Percentiles rank a stretch among this genome's conserved stretches.
phyloP scores from a whole-genome alignment of 140 eudicot species.

The Bidens hawaiensis region DNA sequence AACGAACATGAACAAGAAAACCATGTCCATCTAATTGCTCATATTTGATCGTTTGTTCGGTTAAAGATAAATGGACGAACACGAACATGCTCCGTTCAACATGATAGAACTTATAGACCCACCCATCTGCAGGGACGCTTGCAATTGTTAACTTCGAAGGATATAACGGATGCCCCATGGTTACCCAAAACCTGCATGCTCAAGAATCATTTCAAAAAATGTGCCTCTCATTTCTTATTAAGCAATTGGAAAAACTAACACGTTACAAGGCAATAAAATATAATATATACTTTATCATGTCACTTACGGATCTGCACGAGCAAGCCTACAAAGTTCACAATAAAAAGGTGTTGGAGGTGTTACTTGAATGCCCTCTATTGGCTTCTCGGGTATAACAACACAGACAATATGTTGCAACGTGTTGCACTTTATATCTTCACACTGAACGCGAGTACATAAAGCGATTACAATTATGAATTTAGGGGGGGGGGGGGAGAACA shows the following conservation, averaged over 20 bases:
- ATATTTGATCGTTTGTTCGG: no score
- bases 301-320: constrained; percentile 98
- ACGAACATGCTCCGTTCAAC: no score
- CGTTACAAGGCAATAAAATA: not conserved
- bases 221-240: constrained; percentile 3
- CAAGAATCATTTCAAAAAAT: constrained; percentile 9
- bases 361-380: constrained; percentile 66
- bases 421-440: constrained; percentile 78
- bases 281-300: constrained; percentile 5
- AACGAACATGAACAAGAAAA: no score
- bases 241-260: not conserved
- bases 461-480: not conserved
- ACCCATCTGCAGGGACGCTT: constrained; percentile 86
- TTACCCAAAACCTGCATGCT: constrained; percentile 77
- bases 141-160: constrained; percentile 74
- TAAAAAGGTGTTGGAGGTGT: constrained; percentile 59
- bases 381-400: constrained; percentile 80
- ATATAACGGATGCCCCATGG: constrained; percentile 57
- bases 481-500: no score
- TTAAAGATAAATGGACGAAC: no score
- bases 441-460: constrained; percentile 40
- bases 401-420: constrained; percentile 83
- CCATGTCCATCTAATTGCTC: no score
- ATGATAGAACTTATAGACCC: constrained; percentile 20
- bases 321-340: constrained; percentile 90